Conservation (phyloP, 139 green algal genomes). For the Picochlorum sp. region DNA sequence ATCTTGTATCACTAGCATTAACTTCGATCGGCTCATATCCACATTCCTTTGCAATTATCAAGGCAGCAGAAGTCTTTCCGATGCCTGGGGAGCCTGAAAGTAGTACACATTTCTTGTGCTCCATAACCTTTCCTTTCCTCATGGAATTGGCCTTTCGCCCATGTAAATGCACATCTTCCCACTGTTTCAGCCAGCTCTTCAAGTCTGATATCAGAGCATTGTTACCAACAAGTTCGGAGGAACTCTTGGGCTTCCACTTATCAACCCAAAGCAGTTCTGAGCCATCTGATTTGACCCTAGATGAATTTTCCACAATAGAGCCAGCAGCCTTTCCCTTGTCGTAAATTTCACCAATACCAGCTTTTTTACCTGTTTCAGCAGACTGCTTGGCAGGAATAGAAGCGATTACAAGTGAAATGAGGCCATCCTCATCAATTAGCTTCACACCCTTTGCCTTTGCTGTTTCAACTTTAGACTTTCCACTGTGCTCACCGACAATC, state of each 20-base stretch:
- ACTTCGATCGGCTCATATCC: slow-evolving; percentile 74
- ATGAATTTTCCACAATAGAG: neutral
- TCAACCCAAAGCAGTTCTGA: slow-evolving; percentile 80
- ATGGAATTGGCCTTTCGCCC: slow-evolving; percentile 4
- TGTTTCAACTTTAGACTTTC: slow-evolving; percentile 50
- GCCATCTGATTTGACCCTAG: neutral
- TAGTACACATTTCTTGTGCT: slow-evolving; percentile 89
- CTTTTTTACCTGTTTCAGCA: slow-evolving; percentile 2
- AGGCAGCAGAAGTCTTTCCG: slow-evolving; percentile 67
- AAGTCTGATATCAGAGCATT: slow-evolving; percentile 5
- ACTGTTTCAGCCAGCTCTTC: slow-evolving; percentile 20
- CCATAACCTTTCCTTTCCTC: slow-evolving; percentile 25
- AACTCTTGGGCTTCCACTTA: slow-evolving; percentile 75
- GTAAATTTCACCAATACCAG: neutral
- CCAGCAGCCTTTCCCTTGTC: neutral
- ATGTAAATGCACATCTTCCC: slow-evolving; percentile 62
- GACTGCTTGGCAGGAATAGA: slow-evolving; percentile 10
- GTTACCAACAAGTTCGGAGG: slow-evolving; percentile 87
- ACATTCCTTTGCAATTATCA: slow-evolving; percentile 45
- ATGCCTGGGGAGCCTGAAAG: slow-evolving; percentile 85
- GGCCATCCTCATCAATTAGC: slow-evolving; percentile 78
- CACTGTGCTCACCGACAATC: slow-evolving; percentile 53
- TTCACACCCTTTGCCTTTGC: slow-evolving; percentile 51
- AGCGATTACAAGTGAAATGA: slow-evolving; percentile 67
- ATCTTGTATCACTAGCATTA: slow-evolving; percentile 90